Evolutionary conservation across 768 basidiomycete genomes (phyloP), one percentile per base, ranked within the genome.

Genomic region (Strobilomyces confusus): DNA sequence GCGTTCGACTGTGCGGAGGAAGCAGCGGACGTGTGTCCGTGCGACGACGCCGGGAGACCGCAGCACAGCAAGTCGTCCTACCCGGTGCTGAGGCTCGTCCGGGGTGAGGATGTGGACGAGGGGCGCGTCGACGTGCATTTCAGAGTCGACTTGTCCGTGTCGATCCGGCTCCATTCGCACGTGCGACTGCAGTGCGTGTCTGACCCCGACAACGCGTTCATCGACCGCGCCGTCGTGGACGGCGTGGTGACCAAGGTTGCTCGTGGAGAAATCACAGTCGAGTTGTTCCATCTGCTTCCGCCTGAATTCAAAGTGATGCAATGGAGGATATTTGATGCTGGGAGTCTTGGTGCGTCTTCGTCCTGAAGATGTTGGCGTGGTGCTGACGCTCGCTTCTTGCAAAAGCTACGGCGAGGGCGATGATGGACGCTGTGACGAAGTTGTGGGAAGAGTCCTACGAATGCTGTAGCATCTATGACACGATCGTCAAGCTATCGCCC

Each of bases 1-100:
- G 77, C 76, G 1, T 84, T 83, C 52, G 84, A 86, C 54, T 75
- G 81, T 13, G 82, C 81, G 2, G 83, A 87, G 58, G 85, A 86
- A 59, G 85, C 84, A 6, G 77, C 77, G 1, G 82, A 85, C 53
- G 76, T 79, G 58, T 87, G 83, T 63, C 84, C 84, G 9, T 86
- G 84, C 51, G 78, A 84, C 54, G 82, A 84, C n/a, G 69, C 75
- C 14, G 84, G 85, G 3, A 70, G 73, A 47, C 80, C 81, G 5
- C 73, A 68, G 54, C 73, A 68, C 45, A 63, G 72, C 0, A 72
- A 75, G 38, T 74, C 77, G 0, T 67, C 70, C 38, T 63, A 73
- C 37, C 66, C 72, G 1, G 62, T 66, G 25, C 32, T 55, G 34
- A 61, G 58, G 40, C 57, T 66, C 17, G 42, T 66, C 14, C 56